phyloP scores from a whole-genome alignment of 2,329 filamentous ascomycete species.

The Trichoderma sp. region DNA sequence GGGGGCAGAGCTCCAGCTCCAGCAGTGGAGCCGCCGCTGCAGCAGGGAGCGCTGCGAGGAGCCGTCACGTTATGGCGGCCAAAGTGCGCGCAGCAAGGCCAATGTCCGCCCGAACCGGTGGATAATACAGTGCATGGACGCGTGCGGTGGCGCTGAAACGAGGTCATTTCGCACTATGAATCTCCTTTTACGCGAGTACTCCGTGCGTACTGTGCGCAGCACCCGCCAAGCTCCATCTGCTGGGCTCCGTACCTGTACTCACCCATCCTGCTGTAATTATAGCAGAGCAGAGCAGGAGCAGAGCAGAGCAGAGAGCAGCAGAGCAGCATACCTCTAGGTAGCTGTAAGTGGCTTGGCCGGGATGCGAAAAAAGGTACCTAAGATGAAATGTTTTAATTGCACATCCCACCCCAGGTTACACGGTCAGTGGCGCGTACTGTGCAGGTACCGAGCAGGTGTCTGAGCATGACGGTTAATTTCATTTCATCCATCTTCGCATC shows the following conservation, averaged over 20 bases:
- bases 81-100: conserved; percentile 16
- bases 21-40: conserved; percentile 18
- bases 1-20: conserved; percentile 17
- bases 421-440: conserved; percentile 24
- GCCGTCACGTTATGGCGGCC: conserved; percentile 23
- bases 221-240: background rate
- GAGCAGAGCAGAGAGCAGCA: background rate
- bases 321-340: background rate
- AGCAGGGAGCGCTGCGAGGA: conserved; percentile 20
- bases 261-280: background rate
- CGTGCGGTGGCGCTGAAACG: background rate
- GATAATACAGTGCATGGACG: conserved; percentile 16
- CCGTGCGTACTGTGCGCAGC: conserved; percentile 3
- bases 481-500: background rate
- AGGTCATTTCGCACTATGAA: conserved; percentile 3
- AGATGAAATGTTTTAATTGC: conserved; percentile 20
- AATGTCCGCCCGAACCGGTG: conserved; percentile 22
- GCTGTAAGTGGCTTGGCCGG: conserved; percentile 15
- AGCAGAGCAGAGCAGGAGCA: background rate
- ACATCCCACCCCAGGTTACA: conserved; percentile 20
- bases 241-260: conserved; percentile 19
- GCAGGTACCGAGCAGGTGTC: conserved; percentile 1
- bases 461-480: conserved; percentile 25
- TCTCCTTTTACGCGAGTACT: conserved; percentile 20
- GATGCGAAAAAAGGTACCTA: conserved; percentile 9